Conservation (phyloP, 164 flowering plant species). For the Berberis vulgaris region DNA sequence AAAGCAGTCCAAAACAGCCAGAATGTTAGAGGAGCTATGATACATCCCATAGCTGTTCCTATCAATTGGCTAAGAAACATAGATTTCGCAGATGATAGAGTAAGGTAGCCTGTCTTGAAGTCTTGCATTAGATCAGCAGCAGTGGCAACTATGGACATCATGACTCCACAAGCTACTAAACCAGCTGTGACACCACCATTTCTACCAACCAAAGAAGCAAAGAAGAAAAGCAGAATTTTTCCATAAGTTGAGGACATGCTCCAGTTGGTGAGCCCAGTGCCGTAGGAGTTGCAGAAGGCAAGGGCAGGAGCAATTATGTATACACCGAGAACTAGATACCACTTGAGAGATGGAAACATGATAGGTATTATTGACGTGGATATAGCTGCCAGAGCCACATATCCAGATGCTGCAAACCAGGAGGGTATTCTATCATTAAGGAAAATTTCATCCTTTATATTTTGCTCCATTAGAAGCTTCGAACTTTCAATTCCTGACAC, state of each 20-base stretch:
- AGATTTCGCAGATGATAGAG: constrained; percentile 80
- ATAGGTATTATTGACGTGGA: too few species aligned
- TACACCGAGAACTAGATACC: constrained; percentile 46
- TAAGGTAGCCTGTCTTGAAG: constrained; percentile 51
- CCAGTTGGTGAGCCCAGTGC: constrained; percentile 96
- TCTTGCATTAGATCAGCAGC: constrained; percentile 78
- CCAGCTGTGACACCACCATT: constrained; percentile 91
- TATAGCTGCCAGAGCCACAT: constrained; percentile 4
- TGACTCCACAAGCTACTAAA: constrained; percentile 80
- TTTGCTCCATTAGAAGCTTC: constrained; percentile 34
- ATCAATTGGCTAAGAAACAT: constrained; percentile 89
- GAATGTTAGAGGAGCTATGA: constrained; percentile 51
- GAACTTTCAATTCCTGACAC: constrained; percentile 48
- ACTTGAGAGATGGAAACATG: too few species aligned
- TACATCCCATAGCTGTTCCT: constrained; percentile 92
- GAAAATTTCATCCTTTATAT: constrained; percentile 21
- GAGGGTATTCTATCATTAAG: constrained; percentile 71
- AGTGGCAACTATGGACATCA: constrained; percentile 95
- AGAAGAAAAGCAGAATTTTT: constrained; percentile 74
- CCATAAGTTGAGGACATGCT: constrained; percentile 82
- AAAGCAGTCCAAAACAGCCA: too few species aligned
- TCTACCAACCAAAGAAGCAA: constrained; percentile 71
- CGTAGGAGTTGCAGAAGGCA: constrained; percentile 28
- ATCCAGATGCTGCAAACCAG: constrained; percentile 86
- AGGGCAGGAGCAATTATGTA: constrained; percentile 75